Percentiles rank a stretch among this genome's conserved stretches.
These are phyloP conservation scores for Bolboschoenoplectus hybrid DNA, from an alignment of 202 grass and related monocot species.

Conservation along the genomic window DNA sequence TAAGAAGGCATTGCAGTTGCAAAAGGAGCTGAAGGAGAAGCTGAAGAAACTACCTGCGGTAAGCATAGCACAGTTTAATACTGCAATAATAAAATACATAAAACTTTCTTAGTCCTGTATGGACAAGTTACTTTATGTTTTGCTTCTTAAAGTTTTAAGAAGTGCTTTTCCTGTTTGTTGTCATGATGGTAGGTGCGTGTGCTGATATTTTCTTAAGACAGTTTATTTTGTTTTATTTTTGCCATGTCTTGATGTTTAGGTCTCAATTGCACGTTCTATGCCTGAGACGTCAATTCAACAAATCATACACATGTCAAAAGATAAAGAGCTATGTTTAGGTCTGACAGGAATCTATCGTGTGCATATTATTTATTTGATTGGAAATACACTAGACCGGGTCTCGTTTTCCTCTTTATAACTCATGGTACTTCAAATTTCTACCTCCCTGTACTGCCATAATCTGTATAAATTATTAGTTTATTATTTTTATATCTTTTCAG, in stretches of 20 bases:
- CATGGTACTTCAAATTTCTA: background rate
- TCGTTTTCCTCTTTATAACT: background rate
- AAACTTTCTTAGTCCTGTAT: background rate
- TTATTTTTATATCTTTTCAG: slow-evolving; percentile 44
- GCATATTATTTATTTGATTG: background rate
- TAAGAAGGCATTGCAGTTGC: slow-evolving; percentile 94
- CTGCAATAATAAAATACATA: background rate
- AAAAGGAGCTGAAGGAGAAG: slow-evolving; percentile 89
- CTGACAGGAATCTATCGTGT: background rate
- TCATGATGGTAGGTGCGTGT: background rate
- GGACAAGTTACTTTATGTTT: background rate
- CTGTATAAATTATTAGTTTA: slow-evolving; percentile 37
- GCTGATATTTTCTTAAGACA: background rate
- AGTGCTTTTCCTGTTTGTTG: background rate
- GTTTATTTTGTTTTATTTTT: background rate
- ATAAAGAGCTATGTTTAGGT: background rate
- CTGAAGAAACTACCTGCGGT: slow-evolving; percentile 77
- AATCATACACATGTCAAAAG: background rate
- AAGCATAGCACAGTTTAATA: slow-evolving; percentile 36
- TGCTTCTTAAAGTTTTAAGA: background rate
- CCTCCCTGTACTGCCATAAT: background rate
- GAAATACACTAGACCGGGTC: background rate
- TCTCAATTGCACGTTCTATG: background rate
- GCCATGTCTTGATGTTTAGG: background rate
- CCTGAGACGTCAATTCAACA: background rate